Evolutionary conservation across 495 filamentous ascomycete species (phyloP), one percentile per base, ranked within the genome.

Genomic region (Peziza echinospora): DNA sequence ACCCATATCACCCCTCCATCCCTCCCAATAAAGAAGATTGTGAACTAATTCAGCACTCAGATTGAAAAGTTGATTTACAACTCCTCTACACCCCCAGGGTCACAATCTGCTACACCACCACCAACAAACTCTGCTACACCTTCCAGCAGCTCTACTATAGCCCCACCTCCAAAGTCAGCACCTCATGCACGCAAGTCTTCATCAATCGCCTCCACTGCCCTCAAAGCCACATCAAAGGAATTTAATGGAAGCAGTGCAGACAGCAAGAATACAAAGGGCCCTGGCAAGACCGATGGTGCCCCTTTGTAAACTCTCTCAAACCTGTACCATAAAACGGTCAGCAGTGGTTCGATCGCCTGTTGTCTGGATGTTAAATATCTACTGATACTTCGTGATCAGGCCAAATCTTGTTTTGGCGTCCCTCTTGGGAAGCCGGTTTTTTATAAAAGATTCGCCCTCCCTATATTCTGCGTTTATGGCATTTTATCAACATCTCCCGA

Each of bases 1-100:
- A n/a, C n/a, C n/a, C n/a, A n/a, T n/a, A n/a, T n/a, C n/a, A n/a
- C n/a, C n/a, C n/a, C n/a, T n/a, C n/a, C n/a, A n/a, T n/a, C n/a
- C n/a, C n/a, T n/a, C n/a, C n/a, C n/a, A n/a, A n/a, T n/a, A n/a
- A n/a, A n/a, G n/a, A n/a, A n/a, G n/a, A n/a, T n/a, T n/a, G n/a
- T n/a, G n/a, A n/a, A n/a, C n/a, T n/a, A n/a, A n/a, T n/a, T n/a
- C n/a, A n/a, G n/a, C n/a, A n/a, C n/a, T n/a, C 46, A 61, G 59
- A 61, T 61, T 44, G 59, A 61, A 28, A 61, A 61, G 41, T 49
- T 61, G 46, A 61, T 61, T 9, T 61, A 55, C 28, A 53, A 55
- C 43, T 59, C 58, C 26, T 49, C 54, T 16, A 52, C 52, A 1
- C 58, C 58, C 30, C 30, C 30, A 3, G 13, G 19, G 42, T 60